phyloP scores from a whole-genome alignment of 306 rosid species.

The Prunus mongolica region DNA sequence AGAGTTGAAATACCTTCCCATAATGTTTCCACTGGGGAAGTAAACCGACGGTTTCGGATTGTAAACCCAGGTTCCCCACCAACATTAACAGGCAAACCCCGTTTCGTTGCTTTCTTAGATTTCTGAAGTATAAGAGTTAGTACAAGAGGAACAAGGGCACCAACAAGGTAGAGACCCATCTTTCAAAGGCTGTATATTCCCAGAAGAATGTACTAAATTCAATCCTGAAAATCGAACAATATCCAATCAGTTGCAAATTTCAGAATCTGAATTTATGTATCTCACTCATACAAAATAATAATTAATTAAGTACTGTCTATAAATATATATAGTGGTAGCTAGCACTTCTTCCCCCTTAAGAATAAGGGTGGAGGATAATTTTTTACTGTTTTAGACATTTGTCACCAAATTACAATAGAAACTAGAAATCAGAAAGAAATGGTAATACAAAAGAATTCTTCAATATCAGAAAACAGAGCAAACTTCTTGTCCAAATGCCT shows the following conservation, averaged over 20 bases:
- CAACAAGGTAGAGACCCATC: slow-evolving; percentile 66
- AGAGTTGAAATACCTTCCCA: slow-evolving; percentile 85
- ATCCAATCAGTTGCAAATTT: background rate
- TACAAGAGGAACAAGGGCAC: slow-evolving; percentile 58
- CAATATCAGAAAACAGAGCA: background rate
- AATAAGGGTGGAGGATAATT: too few species aligned
- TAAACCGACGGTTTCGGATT: slow-evolving; percentile 50
- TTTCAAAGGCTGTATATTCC: slow-evolving; percentile 8
- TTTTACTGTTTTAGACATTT: background rate
- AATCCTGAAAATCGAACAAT: slow-evolving; percentile 23
- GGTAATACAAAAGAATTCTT: background rate
- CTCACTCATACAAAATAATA: too few species aligned
- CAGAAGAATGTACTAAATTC: slow-evolving; percentile 7
- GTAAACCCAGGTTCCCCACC: slow-evolving; percentile 67
- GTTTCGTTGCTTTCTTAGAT: slow-evolving; percentile 46
- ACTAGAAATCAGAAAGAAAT: background rate
- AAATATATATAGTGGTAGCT: too few species aligned
- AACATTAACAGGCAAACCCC: slow-evolving; percentile 60
- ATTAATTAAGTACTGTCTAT: too few species aligned
- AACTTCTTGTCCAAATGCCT: background rate
- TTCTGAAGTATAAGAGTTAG: slow-evolving; percentile 49
- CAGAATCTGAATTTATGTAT: too few species aligned
- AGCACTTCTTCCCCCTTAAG: too few species aligned
- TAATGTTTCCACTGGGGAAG: slow-evolving; percentile 42
- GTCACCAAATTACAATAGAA: background rate